phyloP scores from a whole-genome alignment of 495 filamentous ascomycete genomes.

The Annulohypoxylon nitens region DNA sequence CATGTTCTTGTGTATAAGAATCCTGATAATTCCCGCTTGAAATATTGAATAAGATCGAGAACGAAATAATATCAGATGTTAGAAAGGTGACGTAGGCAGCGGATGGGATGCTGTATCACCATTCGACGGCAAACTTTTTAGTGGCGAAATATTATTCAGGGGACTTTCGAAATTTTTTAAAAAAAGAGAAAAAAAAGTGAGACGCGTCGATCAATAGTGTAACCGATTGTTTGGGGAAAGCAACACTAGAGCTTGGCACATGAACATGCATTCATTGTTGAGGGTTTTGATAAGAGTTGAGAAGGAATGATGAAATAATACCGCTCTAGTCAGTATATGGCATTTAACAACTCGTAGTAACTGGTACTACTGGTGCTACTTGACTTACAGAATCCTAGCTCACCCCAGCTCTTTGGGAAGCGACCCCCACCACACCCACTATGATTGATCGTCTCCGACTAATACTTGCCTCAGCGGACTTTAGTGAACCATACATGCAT shows the following conservation, averaged over 20 bases:
- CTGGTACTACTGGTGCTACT: slow-evolving; percentile 5
- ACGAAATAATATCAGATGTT: slow-evolving; percentile 6
- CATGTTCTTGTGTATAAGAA: background rate
- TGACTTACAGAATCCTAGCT: background rate
- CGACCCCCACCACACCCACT: slow-evolving; percentile 19
- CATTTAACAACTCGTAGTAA: background rate
- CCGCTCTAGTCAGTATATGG: slow-evolving; percentile 19
- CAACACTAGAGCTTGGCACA: slow-evolving; percentile 22
- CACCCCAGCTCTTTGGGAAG: slow-evolving; percentile 19
- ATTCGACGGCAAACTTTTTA: slow-evolving; percentile 4
- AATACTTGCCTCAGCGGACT: slow-evolving; percentile 26
- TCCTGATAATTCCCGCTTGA: background rate
- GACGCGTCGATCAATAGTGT: background rate
- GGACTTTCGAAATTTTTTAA: background rate
- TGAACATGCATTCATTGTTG: slow-evolving; percentile 15
- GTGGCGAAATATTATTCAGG: background rate
- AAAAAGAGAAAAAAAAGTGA: background rate
- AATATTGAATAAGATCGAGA: background rate
- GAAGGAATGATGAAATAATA: slow-evolving; percentile 43
- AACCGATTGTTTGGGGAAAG: background rate
- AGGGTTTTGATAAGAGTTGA: slow-evolving; percentile 27
- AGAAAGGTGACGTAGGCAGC: slow-evolving; percentile 5
- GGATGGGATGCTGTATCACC: slow-evolving; percentile 9
- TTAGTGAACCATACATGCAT: slow-evolving; percentile 31
- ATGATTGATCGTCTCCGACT: slow-evolving; percentile 29